Conservation (phyloP, 495 filamentous ascomycete species). For the Hypoxylon intermedium region DNA sequence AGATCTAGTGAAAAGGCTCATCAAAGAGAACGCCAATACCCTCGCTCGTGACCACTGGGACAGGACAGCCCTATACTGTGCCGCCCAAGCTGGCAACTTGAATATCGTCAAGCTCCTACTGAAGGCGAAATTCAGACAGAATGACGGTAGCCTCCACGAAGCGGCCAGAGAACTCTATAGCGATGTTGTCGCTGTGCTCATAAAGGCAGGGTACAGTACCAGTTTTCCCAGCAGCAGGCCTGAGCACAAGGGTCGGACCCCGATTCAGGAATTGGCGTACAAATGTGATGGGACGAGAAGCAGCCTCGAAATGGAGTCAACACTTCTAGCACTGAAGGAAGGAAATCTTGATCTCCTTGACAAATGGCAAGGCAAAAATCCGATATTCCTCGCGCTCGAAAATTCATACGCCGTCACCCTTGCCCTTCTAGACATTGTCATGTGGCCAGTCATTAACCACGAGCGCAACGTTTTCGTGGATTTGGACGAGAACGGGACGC, state of each 20-base stretch:
- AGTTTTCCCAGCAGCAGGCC: background rate
- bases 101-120: background rate
- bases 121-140: background rate
- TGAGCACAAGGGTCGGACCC: background rate
- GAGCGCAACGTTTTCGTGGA: background rate
- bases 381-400: background rate
- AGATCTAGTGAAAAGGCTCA: background rate
- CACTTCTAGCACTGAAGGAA: background rate
- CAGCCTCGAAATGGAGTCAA: background rate
- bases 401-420: background rate
- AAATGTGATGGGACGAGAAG: background rate
- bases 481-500: background rate
- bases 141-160: background rate
- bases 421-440: background rate
- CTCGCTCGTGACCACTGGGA: background rate
- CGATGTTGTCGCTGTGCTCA: background rate
- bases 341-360: background rate
- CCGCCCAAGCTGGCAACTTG: background rate
- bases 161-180: background rate
- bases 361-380: background rate
- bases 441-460: background rate
- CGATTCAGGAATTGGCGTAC: background rate
- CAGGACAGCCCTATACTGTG: background rate
- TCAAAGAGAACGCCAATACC: background rate
- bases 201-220: background rate